These are phyloP conservation scores for Asterophora parasitica DNA, from an alignment of 768 basidiomycete species.

Conservation along the genomic window DNA sequence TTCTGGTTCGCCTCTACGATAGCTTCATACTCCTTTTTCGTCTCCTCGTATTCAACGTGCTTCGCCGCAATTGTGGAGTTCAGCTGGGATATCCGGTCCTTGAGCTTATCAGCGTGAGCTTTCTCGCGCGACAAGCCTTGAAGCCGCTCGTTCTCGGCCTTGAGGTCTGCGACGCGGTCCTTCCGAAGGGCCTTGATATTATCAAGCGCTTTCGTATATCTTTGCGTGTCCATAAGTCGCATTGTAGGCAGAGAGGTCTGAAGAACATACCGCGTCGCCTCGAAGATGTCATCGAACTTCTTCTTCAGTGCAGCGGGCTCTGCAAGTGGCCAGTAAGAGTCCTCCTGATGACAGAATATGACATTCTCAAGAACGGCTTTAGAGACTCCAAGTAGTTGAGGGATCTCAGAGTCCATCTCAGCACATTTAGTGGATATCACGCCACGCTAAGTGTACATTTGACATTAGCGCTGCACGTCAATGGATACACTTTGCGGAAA, in stretches of 20 bases:
- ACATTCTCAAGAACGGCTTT: constrained; percentile 99
- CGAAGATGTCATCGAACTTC: constrained; percentile 99
- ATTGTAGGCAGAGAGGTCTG: not conserved
- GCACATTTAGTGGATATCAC: constrained; percentile 97
- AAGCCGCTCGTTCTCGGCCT: constrained; percentile 87
- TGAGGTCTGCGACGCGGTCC: constrained; percentile 85
- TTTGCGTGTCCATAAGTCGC: constrained; percentile 24
- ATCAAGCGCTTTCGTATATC: constrained; percentile 96
- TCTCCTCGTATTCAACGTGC: constrained; percentile 68
- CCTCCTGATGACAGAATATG: constrained; percentile 99
- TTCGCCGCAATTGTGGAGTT: constrained; percentile 60
- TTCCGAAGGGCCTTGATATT: constrained; percentile 88
- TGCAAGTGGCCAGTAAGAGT: constrained; percentile 95
- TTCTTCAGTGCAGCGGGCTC: constrained; percentile 92
- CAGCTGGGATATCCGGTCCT: constrained; percentile 56
- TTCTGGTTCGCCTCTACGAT: constrained; percentile 65
- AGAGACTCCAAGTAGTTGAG: constrained; percentile 88
- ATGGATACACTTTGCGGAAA: not conserved
- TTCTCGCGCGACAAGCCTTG: constrained; percentile 78
- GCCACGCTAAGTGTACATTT: constrained; percentile 49
- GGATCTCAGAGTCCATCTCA: constrained; percentile 93
- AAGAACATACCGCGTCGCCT: constrained; percentile 77
- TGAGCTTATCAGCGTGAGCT: constrained; percentile 80
- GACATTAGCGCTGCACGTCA: not conserved
- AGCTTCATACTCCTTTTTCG: constrained; percentile 59